These are phyloP conservation scores for Phaeosphaeria sp. DNA, from an alignment of 2,329 filamentous ascomycete species.

Conservation along the genomic window DNA sequence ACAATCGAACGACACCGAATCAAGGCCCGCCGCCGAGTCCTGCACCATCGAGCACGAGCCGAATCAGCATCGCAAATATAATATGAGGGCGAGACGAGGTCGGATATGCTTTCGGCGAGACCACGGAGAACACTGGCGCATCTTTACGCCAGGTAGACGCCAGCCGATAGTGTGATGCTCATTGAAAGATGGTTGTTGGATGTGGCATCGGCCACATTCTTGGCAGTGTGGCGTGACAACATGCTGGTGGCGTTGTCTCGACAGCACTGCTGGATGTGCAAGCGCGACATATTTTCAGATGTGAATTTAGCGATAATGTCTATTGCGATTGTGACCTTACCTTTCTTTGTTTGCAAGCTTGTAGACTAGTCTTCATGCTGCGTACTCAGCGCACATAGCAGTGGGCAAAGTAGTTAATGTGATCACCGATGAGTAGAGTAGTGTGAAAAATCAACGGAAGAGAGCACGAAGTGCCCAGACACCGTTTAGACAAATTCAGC, in stretches of 20 bases:
- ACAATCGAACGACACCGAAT: conserved; percentile 24
- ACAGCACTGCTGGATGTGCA: background rate
- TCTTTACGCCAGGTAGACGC: background rate
- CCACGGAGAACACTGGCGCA: background rate
- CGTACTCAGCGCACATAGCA: background rate
- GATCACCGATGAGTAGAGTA: background rate
- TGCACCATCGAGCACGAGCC: conserved; percentile 49
- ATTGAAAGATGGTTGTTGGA: background rate
- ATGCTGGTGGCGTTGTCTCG: background rate
- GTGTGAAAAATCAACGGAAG: background rate
- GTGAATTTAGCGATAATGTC: background rate
- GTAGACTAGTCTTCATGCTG: background rate
- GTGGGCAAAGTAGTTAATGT: background rate
- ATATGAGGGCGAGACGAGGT: conserved; percentile 33
- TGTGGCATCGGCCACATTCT: background rate
- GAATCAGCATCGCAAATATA: conserved; percentile 55
- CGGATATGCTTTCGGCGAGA: background rate
- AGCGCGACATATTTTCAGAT: background rate
- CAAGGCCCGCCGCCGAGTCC: conserved; percentile 27
- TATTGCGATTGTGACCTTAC: background rate
- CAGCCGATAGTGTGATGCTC: too few relatives aligned
- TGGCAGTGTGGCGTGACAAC: background rate
- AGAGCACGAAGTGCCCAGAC: background rate
- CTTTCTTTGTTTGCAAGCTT: background rate
- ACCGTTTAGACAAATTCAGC: background rate